phyloP scores from a whole-genome alignment of 2,329 filamentous ascomycete genomes.

The Penicillium sp. region DNA sequence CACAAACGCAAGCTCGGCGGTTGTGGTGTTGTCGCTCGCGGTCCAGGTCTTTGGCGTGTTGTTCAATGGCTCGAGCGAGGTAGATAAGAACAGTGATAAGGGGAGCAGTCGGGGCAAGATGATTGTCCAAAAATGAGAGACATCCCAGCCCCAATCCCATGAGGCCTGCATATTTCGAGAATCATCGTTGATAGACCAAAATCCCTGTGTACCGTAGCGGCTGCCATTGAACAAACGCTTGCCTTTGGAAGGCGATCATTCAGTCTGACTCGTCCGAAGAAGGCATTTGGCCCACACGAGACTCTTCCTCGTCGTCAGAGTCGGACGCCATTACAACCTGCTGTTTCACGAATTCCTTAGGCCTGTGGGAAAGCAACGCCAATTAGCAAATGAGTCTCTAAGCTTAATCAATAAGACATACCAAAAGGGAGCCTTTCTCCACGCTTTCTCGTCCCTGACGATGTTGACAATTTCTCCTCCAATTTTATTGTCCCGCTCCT shows the following conservation, averaged over 20 bases:
- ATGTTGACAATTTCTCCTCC: slow-evolving; percentile 89
- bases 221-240: not conserved
- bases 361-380: slow-evolving; percentile 53
- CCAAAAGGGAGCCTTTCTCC: slow-evolving; percentile 90
- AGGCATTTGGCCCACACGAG: slow-evolving; percentile 79
- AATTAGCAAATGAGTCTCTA: slow-evolving; percentile 11
- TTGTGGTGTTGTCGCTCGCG: slow-evolving; percentile 69
- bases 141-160: not conserved
- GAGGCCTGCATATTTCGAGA: not conserved
- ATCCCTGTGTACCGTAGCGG: not conserved
- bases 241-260: slow-evolving; percentile 25
- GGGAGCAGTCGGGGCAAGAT: slow-evolving; percentile 17
- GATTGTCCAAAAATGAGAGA: slow-evolving; percentile 23
- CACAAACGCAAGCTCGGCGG: slow-evolving; percentile 60
- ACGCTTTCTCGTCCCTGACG: slow-evolving; percentile 84
- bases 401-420: slow-evolving; percentile 39
- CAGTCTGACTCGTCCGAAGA: slow-evolving; percentile 72
- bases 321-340: slow-evolving; percentile 62
- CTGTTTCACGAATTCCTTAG: slow-evolving; percentile 71
- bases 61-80: slow-evolving; percentile 38
- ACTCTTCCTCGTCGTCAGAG: slow-evolving; percentile 73
- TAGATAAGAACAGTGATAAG: slow-evolving; percentile 19
- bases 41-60: slow-evolving; percentile 64
- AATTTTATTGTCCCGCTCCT: slow-evolving; percentile 71
- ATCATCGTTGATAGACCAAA: not conserved